Base-by-base conservation (phyloP, 306 rosid genomes). In the Rosa chinensis region DNA sequence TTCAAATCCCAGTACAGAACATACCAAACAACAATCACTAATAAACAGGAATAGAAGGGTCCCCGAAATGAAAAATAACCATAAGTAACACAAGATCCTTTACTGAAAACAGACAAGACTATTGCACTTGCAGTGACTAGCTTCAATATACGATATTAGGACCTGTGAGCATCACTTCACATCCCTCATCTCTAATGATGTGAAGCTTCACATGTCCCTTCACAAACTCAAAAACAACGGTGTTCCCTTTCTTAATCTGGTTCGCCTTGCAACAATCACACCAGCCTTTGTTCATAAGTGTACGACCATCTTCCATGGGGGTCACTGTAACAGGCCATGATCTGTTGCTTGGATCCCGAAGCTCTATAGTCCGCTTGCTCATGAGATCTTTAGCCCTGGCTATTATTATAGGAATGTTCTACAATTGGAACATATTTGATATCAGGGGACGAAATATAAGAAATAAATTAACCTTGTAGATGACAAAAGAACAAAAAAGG, bases 251-350 rank as follows among this genome's bases (percentile, higher is more conserved):
- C n/a, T 32, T 4, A 32, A 63, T 32, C 69, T 32, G 70, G 70
- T 64, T 64, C 0, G 10, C n/a, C 21, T 35, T 14, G 45, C 21
- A 5, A 16, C 44, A 64, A 32, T 35, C 11, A 64, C 44, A 4
- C 70, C 70, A 64, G 44, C 80, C 66, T 20, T 4, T 39, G 11
- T n/a, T 13, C 80, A 67, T 67, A 40, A n/a, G 3, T 63, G 52
- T 0, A 52, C 53, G 75, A 8, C 50, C 37, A 12, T 55, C 67
- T 18, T 0, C 2, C 32, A 8, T 11, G 4, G 9, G 4, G 12
- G 10, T 0, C 0, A 45, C 47, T 48, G 11, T 17, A 44, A 45
- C 47, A 13, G 20, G 11, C 59, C 72, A 44, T 45, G 61, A 25
- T 2, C 18, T 76, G 23, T 35, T 50, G 2, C 7, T 2, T 25